Evolutionary conservation across 345 rosid genomes (phyloP), one percentile per base, ranked within the genome.

Genomic region (Citrus reticulata): DNA sequence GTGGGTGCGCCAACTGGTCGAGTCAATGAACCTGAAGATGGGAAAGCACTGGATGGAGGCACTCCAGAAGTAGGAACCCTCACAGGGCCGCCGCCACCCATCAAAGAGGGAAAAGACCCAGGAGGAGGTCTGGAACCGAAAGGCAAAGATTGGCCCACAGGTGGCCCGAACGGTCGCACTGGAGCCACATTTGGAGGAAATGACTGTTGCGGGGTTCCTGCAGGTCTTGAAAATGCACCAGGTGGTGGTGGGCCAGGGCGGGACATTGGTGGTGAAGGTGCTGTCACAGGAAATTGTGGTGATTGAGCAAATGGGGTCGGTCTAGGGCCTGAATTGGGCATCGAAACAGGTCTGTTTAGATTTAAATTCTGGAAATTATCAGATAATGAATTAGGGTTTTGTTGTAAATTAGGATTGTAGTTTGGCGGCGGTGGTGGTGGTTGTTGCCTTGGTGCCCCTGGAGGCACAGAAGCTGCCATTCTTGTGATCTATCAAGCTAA

Each of bases 361-460:
- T 86, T 92, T 84, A 93, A 61, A 81, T 88, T 89, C 55, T 93
- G 98, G 83, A 93, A 80, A 90, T 83, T 88, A 79, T 90, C 89
- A 5, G 89, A 77, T 75, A 93, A 65, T 3, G 80, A 75, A 67
- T 75, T 78, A 1, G 82, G 83, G 59, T 78, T 88, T 74, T 74
- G 87, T 73, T 80, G 85, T 46, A 76, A 78, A 84, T 79, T 84
- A 54, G 91, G 88, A 67, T 64, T 73, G 66, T 82, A 80, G 61
- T 83, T 77, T 72, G 88, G 69, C 1, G 86, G 78, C 1, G 86
- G 87, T 30, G 86, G 87, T 35, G 87, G 78, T 73, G 81, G 70
- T 29, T 78, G 88, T 79, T 84, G 91, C 80, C 91, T 84, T 57
- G 90, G 89, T 83, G 90, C 90, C 88, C 91, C 93, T 66, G 90